These are phyloP conservation scores for Blastobotrys arbuscula DNA, from an alignment of 1,139 yeast species.

Conservation along the genomic window DNA sequence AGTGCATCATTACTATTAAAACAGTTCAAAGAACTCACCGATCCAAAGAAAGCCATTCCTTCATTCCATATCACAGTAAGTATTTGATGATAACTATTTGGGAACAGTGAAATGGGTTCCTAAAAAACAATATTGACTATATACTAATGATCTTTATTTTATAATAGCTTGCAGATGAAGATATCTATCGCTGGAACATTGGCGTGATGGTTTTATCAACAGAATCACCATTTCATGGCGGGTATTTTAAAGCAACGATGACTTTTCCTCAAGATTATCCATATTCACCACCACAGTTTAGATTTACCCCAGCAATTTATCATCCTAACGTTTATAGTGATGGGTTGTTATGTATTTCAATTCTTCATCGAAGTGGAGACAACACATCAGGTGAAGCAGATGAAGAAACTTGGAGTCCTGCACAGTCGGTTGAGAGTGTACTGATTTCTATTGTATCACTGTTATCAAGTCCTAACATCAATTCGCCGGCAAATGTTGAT, in stretches of 20 bases:
- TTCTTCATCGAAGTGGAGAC: slow-evolving; percentile 85
- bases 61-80: slow-evolving; percentile 69
- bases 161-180: slow-evolving; percentile 66
- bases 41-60: slow-evolving; percentile 88
- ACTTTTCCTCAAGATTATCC: slow-evolving; percentile 89
- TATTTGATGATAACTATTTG: background rate
- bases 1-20: slow-evolving; percentile 72
- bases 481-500: slow-evolving; percentile 94
- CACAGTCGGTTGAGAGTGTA: slow-evolving; percentile 89
- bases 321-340: slow-evolving; percentile 94
- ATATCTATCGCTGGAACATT: slow-evolving; percentile 81
- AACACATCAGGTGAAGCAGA: slow-evolving; percentile 88
- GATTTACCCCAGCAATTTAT: slow-evolving; percentile 91
- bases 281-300: slow-evolving; percentile 82
- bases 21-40: slow-evolving; percentile 89
- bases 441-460: slow-evolving; percentile 83
- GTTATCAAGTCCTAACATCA: slow-evolving; percentile 87
- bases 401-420: slow-evolving; percentile 86
- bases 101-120: background rate
- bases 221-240: slow-evolving; percentile 90
- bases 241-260: slow-evolving; percentile 94
- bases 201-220: slow-evolving; percentile 89
- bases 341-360: slow-evolving; percentile 88
- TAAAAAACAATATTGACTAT: background rate
- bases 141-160: background rate